phyloP scores from a whole-genome alignment of 73 alveolate species.

The Urostyla sp. region DNA sequence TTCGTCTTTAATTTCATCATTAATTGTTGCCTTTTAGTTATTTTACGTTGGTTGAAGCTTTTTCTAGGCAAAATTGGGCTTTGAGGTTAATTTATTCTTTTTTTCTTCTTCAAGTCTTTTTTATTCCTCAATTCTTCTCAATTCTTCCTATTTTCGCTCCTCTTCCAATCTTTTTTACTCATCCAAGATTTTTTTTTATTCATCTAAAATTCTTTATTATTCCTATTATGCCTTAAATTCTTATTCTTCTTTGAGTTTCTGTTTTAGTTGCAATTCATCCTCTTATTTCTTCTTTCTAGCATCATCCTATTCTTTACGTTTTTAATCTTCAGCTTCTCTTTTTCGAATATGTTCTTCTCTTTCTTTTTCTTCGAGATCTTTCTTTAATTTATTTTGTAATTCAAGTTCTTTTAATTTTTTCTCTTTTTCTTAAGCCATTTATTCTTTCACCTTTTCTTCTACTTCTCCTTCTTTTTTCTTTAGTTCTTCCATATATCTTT shows the following conservation, averaged over 20 bases:
- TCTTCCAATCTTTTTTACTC: not conserved
- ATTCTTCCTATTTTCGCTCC: constrained; percentile 10
- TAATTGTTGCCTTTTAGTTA: not conserved
- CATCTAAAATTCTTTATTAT: not conserved
- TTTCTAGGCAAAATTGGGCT: not conserved
- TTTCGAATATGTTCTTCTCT: not conserved
- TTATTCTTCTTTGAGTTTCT: not conserved
- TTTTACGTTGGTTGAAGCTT: not conserved
- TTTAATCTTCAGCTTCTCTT: not conserved
- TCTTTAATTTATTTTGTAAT: not conserved
- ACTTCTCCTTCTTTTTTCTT: constrained; percentile 16
- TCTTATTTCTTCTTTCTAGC: not conserved
- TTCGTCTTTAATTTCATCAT: constrained; percentile 11
- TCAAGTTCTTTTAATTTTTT: not conserved
- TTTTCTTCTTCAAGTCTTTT: constrained; percentile 4
- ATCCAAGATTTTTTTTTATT: constrained; percentile 6
- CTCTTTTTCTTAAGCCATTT: not conserved
- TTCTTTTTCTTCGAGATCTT: not conserved
- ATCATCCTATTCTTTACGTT: constrained; percentile 6
- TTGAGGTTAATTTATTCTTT: not conserved
- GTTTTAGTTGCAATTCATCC: not conserved
- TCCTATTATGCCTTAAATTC: not conserved
- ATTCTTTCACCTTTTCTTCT: not conserved
- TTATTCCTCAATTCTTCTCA: not conserved
- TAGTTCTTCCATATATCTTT: constrained; percentile 27